Conservation (phyloP, 768 basidiomycete species). For the Russula earlei region DNA sequence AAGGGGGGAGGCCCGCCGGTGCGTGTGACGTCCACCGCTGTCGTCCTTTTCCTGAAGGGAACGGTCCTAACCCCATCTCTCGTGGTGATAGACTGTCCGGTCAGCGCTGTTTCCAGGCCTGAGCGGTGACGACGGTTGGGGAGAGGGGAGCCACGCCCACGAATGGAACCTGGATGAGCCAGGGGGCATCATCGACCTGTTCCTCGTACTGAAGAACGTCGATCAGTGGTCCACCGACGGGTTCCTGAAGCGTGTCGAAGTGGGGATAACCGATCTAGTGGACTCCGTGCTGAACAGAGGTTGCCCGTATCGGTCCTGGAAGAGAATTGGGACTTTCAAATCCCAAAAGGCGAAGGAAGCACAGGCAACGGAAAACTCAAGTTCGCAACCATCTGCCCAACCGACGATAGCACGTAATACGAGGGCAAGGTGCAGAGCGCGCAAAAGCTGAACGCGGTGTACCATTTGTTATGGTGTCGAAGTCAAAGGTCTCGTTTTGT, state of each 20-base stretch:
- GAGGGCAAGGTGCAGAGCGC: background rate
- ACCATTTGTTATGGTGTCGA: background rate
- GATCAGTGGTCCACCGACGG: slow-evolving; percentile 40
- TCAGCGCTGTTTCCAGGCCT: slow-evolving; percentile 39
- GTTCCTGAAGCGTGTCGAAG: slow-evolving; percentile 33
- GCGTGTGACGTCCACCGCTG: background rate
- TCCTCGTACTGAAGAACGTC: slow-evolving; percentile 43
- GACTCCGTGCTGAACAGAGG: slow-evolving; percentile 28
- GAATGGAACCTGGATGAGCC: slow-evolving; percentile 42
- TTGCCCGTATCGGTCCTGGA: slow-evolving; percentile 39
- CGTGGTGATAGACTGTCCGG: slow-evolving; percentile 32
- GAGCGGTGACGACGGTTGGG: slow-evolving; percentile 15
- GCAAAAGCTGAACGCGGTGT: background rate
- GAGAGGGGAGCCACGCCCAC: slow-evolving; percentile 29
- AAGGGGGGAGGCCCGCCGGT: slow-evolving; percentile 5
- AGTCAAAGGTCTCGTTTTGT: background rate
- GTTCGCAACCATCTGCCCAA: slow-evolving; percentile 9
- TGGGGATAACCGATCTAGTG: slow-evolving; percentile 32
- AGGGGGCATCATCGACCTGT: slow-evolving; percentile 39
- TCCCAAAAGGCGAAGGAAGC: slow-evolving; percentile 16
- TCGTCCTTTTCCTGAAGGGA: background rate
- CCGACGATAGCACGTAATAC: background rate
- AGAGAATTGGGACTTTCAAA: slow-evolving; percentile 29
- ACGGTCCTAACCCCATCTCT: background rate
- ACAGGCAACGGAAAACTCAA: slow-evolving; percentile 31